Base-by-base conservation (phyloP, 23 red algal genomes). In the Gracilaria gracilis region DNA sequence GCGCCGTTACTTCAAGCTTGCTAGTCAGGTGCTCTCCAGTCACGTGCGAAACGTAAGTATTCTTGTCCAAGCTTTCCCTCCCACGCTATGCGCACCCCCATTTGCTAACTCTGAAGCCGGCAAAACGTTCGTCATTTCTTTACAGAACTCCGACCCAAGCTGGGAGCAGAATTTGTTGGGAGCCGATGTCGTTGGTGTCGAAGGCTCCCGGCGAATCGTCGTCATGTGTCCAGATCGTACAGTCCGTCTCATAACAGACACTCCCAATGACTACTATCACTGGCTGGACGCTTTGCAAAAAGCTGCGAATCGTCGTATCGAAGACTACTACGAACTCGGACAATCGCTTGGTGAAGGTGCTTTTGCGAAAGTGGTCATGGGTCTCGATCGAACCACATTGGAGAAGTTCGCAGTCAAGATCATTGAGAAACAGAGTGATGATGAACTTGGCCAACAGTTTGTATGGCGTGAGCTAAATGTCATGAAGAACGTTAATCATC, bases 381-480 rank as follows among this genome's bases (percentile, higher is more conserved):
- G 88, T 70, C 78, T 93, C 50, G 97, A 98, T 82, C 90, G 93
- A 48, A 92, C 83, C 21, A 98, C 93, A 48, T 67, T 92, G 9
- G 90, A 95, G 67, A 81, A 98, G 90, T 94, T 87, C 23, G 97
- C 97, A 24, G 93, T 98, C 44, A 98, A 98, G 65, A 88, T 98
- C 32, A 96, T 98, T 57, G 82, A 95, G 35, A 98, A 98, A 79
- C 86, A 95, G 55, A 70, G 54, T 29, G 92, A 91, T 58, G 86
- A 95, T 50, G 93, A 96, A 66, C 80, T 76, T 20, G 91, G 86
- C 19, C 81, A 86, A 24, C 73, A 91, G 51, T 87, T 93, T 28
- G 82, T 98, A 0, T 88, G 85, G 84, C 91, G 97, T 28, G 97
- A 98, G 76, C 77, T 98, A 17, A 81, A 95, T 62, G 93, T 98